Percentiles rank a stretch among this genome's conserved stretches.
Conservation (phyloP, 2,329 filamentous ascomycete species). For the Cordyceps javanica region DNA sequence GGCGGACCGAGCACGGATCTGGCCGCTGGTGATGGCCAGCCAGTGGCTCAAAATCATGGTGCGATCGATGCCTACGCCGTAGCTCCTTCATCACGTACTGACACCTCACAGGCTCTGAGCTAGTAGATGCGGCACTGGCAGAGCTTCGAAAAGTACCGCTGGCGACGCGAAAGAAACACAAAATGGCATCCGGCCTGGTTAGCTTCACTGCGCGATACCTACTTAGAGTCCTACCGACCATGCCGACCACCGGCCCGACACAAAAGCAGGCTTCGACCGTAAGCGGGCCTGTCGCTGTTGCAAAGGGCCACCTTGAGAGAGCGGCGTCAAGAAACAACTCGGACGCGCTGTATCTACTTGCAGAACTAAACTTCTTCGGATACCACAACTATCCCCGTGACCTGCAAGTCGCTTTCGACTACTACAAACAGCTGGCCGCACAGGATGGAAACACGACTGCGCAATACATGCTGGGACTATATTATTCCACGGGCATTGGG, state of each 20-base stretch:
- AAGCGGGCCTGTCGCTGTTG: slow-evolving; percentile 41
- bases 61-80: slow-evolving; percentile 18
- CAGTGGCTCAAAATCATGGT: slow-evolving; percentile 32
- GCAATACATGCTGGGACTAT: slow-evolving; percentile 91
- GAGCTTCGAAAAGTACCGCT: slow-evolving; percentile 45
- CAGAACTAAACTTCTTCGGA: slow-evolving; percentile 94
- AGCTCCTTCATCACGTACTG: slow-evolving; percentile 15
- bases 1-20: slow-evolving; percentile 26
- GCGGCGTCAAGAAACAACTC: slow-evolving; percentile 55
- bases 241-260: slow-evolving; percentile 42
- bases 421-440: slow-evolving; percentile 73
- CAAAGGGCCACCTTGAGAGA: slow-evolving; percentile 46
- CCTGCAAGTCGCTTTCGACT: slow-evolving; percentile 69
- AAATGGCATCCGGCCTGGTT: slow-evolving; percentile 38
- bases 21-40: slow-evolving; percentile 22
- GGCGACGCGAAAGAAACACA: slow-evolving; percentile 37
- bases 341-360: slow-evolving; percentile 83
- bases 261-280: slow-evolving; percentile 27
- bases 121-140: slow-evolving; percentile 45
- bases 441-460: slow-evolving; percentile 82
- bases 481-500: slow-evolving; percentile 90
- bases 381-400: slow-evolving; percentile 85
- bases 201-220: slow-evolving; percentile 38
- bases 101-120: slow-evolving; percentile 39
- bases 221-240: slow-evolving; percentile 43